These are phyloP conservation scores for Taphrina flavorubra DNA, from an alignment of 1,139 yeast genomes.

Conservation along the genomic window DNA sequence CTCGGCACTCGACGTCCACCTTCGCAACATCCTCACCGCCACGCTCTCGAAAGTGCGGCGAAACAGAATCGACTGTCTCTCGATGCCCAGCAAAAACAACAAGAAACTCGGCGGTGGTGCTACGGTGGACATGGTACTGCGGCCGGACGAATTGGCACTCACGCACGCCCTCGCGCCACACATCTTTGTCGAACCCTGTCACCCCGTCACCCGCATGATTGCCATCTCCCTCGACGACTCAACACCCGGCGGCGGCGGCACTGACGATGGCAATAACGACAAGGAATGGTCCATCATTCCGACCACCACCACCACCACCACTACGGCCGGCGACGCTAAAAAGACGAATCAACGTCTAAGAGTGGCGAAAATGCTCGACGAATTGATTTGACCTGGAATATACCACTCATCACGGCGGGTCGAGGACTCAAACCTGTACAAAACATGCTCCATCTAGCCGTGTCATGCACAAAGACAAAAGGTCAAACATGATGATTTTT, in stretches of 20 bases:
- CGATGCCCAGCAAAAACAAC: background rate
- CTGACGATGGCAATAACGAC: background rate
- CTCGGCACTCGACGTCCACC: constrained; percentile 32
- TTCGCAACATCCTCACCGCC: constrained; percentile 33
- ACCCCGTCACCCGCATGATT: constrained; percentile 30
- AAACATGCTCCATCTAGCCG: too few species aligned
- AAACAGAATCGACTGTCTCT: constrained; percentile 26
- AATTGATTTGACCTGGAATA: constrained; percentile 4
- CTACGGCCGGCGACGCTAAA: background rate
- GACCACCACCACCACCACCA: too few species aligned
- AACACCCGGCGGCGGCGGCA: background rate
- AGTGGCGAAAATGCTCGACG: constrained; percentile 30
- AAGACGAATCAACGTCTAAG: constrained; percentile 13
- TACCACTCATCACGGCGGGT: too few species aligned
- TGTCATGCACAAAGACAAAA: too few species aligned
- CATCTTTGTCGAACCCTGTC: constrained; percentile 29
- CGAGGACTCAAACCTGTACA: too few species aligned
- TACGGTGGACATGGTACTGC: constrained; percentile 2
- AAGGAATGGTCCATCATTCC: constrained; percentile 11
- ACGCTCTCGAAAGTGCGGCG: constrained; percentile 21
- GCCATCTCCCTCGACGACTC: constrained; percentile 18
- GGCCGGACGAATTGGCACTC: constrained; percentile 31
- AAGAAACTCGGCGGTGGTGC: background rate
- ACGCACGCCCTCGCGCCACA: constrained; percentile 33
- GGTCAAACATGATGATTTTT: too few species aligned